Conservation (phyloP, 164 flowering plant genomes). For the Houttuynia cordata region DNA sequence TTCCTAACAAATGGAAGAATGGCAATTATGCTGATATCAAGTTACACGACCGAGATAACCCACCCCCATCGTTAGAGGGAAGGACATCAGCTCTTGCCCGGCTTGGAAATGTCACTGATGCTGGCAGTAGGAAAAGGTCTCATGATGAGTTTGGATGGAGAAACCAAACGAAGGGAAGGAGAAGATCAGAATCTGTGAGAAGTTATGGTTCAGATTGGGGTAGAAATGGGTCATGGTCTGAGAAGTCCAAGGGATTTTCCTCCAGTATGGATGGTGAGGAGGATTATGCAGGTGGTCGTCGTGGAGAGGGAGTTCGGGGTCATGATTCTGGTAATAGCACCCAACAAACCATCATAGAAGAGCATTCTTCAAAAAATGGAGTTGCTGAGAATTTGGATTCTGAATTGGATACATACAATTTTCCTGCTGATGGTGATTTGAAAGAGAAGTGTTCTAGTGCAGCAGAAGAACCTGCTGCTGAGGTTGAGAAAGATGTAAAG, state of each 20-base stretch:
- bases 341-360: constrained; percentile 17
- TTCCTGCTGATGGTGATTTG: constrained; percentile 15
- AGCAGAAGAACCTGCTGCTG: constrained; percentile 15
- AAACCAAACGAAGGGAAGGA: constrained; percentile 36
- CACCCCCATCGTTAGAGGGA: constrained; percentile 28
- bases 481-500: constrained; percentile 18
- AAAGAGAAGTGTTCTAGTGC: constrained; percentile 22
- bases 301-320: constrained; percentile 21
- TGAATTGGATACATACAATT: constrained; percentile 20
- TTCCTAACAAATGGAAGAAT: constrained; percentile 43
- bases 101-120: constrained; percentile 34
- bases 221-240: constrained; percentile 33
- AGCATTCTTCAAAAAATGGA: constrained; percentile 18
- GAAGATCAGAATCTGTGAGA: constrained; percentile 31
- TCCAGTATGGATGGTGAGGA: constrained; percentile 28
- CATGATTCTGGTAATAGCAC: constrained; percentile 17
- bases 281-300: constrained; percentile 19
- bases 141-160: constrained; percentile 34
- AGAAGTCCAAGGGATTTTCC: constrained; percentile 24
- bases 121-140: constrained; percentile 32
- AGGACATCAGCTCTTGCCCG: constrained; percentile 47
- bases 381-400: constrained; percentile 19
- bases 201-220: constrained; percentile 37
- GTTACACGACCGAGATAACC: constrained; percentile 29
- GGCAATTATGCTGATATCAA: constrained; percentile 32